These are phyloP conservation scores for Phialophora expanda DNA, from an alignment of 2,329 filamentous ascomycete genomes.

Conservation along the genomic window DNA sequence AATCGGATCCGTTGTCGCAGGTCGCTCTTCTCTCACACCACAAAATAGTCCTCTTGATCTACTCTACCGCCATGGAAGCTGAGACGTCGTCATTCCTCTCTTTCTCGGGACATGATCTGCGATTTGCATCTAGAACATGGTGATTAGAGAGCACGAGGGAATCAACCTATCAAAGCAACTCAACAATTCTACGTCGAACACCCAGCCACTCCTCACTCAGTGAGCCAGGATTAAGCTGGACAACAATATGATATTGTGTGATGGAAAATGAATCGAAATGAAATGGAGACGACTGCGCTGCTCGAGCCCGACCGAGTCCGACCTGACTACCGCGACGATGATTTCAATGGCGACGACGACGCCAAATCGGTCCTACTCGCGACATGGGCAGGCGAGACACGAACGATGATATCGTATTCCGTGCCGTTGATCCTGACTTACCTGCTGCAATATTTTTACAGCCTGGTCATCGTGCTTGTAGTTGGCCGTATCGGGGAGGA, in stretches of 20 bases:
- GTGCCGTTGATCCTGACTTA: slow-evolving; percentile 70
- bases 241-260: not conserved
- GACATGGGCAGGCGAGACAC: slow-evolving; percentile 26
- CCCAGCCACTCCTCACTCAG: not conserved
- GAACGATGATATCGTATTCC: slow-evolving; percentile 21
- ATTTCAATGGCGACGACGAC: not conserved
- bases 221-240: not conserved
- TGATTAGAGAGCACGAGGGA: not conserved
- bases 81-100: not conserved
- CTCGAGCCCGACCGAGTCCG: not conserved
- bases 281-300: slow-evolving; percentile 17
- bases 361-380: not conserved
- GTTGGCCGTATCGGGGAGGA: slow-evolving; percentile 71
- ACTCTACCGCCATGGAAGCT: no score
- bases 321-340: not conserved
- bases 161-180: not conserved
- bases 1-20: not conserved
- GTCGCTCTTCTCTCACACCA: not conserved
- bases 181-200: not conserved
- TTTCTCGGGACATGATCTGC: not conserved
- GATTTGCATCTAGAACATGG: not conserved
- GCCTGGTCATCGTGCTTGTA: slow-evolving; percentile 70
- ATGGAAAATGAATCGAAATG: not conserved
- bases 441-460: slow-evolving; percentile 73
- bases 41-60: no score